Evolutionary conservation across 257 asterid species (phyloP).

Genomic region (Plantago major): DNA sequence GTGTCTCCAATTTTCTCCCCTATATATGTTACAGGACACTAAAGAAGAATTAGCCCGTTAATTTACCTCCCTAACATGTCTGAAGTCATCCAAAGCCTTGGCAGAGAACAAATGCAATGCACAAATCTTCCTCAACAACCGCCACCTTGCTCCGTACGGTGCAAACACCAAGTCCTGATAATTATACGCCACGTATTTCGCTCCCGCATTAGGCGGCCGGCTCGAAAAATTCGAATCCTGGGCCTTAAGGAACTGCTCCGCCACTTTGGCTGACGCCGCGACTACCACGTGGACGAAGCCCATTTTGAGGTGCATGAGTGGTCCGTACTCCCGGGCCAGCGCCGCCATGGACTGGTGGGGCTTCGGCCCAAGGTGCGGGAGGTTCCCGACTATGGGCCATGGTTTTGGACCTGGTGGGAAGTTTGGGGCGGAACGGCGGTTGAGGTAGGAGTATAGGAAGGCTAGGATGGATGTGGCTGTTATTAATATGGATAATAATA

Average conservation of each 20-base stretch:
- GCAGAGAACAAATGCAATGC: constrained; percentile 74
- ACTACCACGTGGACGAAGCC: constrained; percentile 80
- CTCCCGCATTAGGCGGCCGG: constrained; percentile 90
- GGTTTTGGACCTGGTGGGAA: constrained; percentile 94
- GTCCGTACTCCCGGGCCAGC: constrained; percentile 65
- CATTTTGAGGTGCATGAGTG: constrained; percentile 70
- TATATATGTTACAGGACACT: no score
- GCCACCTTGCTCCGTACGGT: constrained; percentile 95
- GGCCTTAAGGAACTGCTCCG: constrained; percentile 67
- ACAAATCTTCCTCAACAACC: constrained; percentile 64
- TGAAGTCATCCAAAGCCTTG: constrained; percentile 76
- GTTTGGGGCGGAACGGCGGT: constrained; percentile 4
- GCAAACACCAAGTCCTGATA: constrained; percentile 87
- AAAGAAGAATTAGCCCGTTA: no score
- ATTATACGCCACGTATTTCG: constrained; percentile 72
- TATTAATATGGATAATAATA: background rate
- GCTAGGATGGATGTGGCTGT: background rate
- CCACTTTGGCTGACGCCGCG: constrained; percentile 66
- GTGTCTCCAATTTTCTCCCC: no score
- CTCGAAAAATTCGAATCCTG: constrained; percentile 72
- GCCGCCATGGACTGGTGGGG: constrained; percentile 82
- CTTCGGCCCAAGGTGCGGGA: constrained; percentile 61
- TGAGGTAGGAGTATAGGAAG: constrained; percentile 19
- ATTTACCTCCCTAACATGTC: constrained; percentile 67
- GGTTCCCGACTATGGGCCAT: constrained; percentile 88